phyloP scores from a whole-genome alignment of 306 rosid species.

The Delonix regia region DNA sequence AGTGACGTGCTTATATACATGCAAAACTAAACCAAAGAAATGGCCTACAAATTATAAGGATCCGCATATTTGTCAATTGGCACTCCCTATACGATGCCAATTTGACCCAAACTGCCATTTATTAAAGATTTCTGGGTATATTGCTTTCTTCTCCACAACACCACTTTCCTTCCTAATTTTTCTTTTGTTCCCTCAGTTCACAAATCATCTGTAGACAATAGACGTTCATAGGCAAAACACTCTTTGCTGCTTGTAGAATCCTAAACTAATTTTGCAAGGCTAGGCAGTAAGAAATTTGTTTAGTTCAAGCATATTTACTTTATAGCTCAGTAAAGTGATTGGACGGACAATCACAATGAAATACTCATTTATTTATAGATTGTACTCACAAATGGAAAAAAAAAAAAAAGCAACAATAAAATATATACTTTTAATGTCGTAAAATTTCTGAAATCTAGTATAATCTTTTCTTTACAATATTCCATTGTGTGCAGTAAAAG shows the following conservation, averaged over 20 bases:
- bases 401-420: neutral
- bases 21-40: slow-evolving; percentile 33
- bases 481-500: too few species aligned
- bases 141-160: slow-evolving; percentile 13
- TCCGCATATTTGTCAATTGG: slow-evolving; percentile 12
- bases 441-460: neutral
- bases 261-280: neutral
- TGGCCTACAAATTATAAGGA: slow-evolving; percentile 20
- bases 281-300: neutral
- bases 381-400: too few species aligned
- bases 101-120: slow-evolving; percentile 24
- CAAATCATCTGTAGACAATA: slow-evolving; percentile 9
- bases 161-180: slow-evolving; percentile 19
- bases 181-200: slow-evolving; percentile 3
- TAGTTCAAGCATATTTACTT: too few species aligned
- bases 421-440: too few species aligned
- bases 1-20: slow-evolving; percentile 45
- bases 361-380: too few species aligned
- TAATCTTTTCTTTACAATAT: too few species aligned
- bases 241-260: neutral
- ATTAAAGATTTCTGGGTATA: slow-evolving; percentile 11
- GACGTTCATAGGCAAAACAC: slow-evolving; percentile 1
- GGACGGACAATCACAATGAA: too few species aligned
- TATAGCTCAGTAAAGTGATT: too few species aligned
- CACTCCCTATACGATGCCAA: slow-evolving; percentile 10